Base-by-base conservation (phyloP, 2,329 filamentous ascomycete species). In the Chalaropsis thielavioides region DNA sequence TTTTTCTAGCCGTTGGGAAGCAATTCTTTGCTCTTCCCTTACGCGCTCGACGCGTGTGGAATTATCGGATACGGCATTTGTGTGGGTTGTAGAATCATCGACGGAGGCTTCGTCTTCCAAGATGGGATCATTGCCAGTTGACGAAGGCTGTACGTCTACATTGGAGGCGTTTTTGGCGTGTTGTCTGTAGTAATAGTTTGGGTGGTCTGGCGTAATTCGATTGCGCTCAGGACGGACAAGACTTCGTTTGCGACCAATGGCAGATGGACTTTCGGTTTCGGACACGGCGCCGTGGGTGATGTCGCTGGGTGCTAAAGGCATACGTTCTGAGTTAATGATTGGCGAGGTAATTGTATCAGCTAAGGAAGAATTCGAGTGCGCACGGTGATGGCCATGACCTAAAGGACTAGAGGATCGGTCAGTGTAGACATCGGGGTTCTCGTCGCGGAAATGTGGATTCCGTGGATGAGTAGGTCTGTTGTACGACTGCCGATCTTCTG, bases 181-280 rank as follows among this genome's bases (percentile, higher is more conserved):
- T 74, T 95, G 89, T 70, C 90, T 86, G 75, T 99, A 99, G 76
- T 96, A 83, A 73, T 96, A 99, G 74, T 97, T 95, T 15, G 92
- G 91, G 73, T 97, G 91, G 70, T 92, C 88, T 69, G 82, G 85
- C 70, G 92, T 88, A 70, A 95, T 90, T 70, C 88, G 84, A 71
- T 88, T 88, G 69, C 94, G 84, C 76, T 99, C 94, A 0, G 94
- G 94, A 68, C 89, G 83, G 72, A 99, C 86, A 68, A 99, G 79
- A 74, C 90, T 96, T 73, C 88, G 85, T 76, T 97, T 97, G 70
- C 92, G 85, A 67, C 76, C 72, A 67, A 83, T 74, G 46, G 75
- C 72, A 63, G 75, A 72, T 62, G 76, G 71, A 67, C 68, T 38
- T 31, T 67, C 40, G 62, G 66, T 43, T 38, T 65, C 58, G 62